Base-by-base conservation (phyloP, 768 basidiomycete species). In the Pisolithus tinctorius region DNA sequence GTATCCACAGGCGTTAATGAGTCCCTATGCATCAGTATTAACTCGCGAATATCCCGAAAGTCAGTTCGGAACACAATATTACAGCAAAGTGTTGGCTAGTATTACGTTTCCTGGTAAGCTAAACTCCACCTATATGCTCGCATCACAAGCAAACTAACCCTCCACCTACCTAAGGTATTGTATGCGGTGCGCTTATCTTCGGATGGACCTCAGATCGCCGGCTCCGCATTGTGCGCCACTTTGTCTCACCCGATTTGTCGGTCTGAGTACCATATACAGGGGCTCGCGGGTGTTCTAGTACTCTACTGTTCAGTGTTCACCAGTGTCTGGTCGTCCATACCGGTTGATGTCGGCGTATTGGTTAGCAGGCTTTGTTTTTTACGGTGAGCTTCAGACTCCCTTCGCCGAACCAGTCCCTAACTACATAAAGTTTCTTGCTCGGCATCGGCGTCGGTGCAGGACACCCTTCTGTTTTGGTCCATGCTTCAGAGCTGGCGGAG, bases 361-460 rank as follows among this genome's bases (percentile, higher is more conserved):
- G 75, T 81, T 47, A 93, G 93, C 39, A 87, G 86, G 0, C 78
- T 96, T 9, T 79, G 73, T 44, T 86, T 83, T 16, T 90, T 83
- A 71, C 82, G 91, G 84, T 86, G 57, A 58, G 70, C 63, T 34
- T 14, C 29, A 16, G 4, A 31, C 9, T 13, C 4, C 13, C 4
- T 16, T 13, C 9, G 10, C 29, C 38, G 1, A 0, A 29, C 41
- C 26, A 23, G 9, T 36, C 48, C 46, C 30, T 3, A 41, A 23
- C 13, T 4, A 17, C 4, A 3, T 9, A 55, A 50, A 90, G 90
- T 6, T 94, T 94, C 74, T 67, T 96, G 1, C 75, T 93, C 42
- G 94, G 94, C 36, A 85, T 94, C 49, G 93, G 93, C 23, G 77
- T 93, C 0, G 89, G 91, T 4, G 88, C 88, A 6, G 88, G 90